Conservation (phyloP, 495 filamentous ascomycete species). For the Neurospora sp. region DNA sequence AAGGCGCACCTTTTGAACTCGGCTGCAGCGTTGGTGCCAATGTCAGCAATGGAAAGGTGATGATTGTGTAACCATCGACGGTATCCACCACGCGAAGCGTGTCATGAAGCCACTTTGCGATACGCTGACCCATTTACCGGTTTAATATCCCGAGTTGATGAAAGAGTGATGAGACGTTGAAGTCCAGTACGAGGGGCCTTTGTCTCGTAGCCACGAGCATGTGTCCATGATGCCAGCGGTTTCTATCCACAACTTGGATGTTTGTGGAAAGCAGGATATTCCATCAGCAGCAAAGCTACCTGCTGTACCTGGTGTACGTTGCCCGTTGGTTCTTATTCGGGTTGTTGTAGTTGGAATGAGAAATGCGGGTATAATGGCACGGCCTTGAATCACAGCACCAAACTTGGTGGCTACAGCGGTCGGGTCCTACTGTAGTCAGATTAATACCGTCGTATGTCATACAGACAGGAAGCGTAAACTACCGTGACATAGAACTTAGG, state of each 20-base stretch:
- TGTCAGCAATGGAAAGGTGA: neutral
- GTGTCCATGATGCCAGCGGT: neutral
- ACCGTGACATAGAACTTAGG: neutral
- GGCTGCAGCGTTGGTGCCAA: constrained; percentile 1
- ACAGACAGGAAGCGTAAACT: neutral
- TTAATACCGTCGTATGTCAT: neutral
- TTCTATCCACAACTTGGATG: neutral
- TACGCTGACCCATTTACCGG: neutral
- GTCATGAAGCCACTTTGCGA: neutral
- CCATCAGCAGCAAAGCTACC: neutral
- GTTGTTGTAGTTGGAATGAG: neutral
- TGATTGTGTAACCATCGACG: constrained; percentile 8
- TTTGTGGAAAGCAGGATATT: neutral
- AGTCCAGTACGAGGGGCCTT: neutral
- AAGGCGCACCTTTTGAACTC: neutral
- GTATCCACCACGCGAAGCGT: constrained; percentile 2
- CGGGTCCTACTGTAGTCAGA: neutral
- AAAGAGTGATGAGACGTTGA: neutral
- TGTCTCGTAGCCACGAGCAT: neutral
- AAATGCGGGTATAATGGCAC: neutral
- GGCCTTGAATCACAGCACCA: neutral
- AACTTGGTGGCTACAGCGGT: neutral
- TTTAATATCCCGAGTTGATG: neutral
- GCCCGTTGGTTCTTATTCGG: neutral
- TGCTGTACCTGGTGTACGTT: neutral